A percentile compares a stretch with the other conserved stretches of the same genome.
These are phyloP conservation scores for Salix purpurea DNA, from an alignment of 345 rosid genomes.

Conservation along the genomic window DNA sequence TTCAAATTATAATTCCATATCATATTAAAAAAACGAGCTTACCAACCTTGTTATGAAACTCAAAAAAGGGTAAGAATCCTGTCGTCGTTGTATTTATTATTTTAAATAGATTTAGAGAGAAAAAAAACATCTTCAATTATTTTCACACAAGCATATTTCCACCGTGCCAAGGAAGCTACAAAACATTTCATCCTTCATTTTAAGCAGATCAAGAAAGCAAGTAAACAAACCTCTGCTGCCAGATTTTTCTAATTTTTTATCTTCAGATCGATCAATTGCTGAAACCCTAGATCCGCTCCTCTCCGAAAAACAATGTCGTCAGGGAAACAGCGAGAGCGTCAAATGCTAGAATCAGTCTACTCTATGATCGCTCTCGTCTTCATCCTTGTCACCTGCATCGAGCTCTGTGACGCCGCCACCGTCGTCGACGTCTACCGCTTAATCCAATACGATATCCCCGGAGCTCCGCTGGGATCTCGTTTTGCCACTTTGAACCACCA, in stretches of 20 bases:
- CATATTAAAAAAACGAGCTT: too few species aligned
- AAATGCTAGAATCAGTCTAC: conserved; percentile 61
- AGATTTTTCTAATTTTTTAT: neutral
- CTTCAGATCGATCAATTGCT: neutral
- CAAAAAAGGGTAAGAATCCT: too few species aligned
- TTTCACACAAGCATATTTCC: too few species aligned
- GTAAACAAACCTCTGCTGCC: neutral
- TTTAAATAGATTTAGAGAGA: too few species aligned
- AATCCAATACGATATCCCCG: conserved; percentile 90
- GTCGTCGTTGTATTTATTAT: too few species aligned
- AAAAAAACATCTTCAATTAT: too few species aligned
- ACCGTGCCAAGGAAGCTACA: too few species aligned
- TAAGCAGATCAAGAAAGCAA: neutral
- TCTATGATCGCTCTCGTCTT: conserved; percentile 62
- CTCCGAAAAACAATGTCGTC: conserved; percentile 20
- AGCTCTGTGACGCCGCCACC: conserved; percentile 94
- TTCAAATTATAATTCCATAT: too few species aligned
- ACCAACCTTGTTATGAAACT: too few species aligned
- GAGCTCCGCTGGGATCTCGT: conserved; percentile 88
- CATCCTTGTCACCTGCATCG: conserved; percentile 76
- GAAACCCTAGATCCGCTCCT: conserved; percentile 52
- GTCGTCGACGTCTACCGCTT: conserved; percentile 96
- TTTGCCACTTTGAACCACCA: conserved; percentile 85
- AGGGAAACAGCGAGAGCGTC: conserved; percentile 32
- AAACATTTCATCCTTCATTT: too few species aligned